phyloP scores from a whole-genome alignment of 768 basidiomycete genomes.

The Tylopilus felleus region DNA sequence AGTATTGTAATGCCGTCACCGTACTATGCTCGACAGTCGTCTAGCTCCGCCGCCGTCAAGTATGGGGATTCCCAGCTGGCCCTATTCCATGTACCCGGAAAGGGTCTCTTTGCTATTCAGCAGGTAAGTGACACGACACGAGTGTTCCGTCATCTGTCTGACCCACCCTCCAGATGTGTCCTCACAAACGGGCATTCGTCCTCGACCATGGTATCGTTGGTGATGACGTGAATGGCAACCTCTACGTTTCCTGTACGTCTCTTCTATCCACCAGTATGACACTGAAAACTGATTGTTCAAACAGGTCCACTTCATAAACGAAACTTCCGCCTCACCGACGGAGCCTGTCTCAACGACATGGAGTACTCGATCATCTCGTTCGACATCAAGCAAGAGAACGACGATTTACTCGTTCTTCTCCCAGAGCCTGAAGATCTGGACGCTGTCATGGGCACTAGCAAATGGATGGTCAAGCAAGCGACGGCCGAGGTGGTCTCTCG shows the following conservation, averaged over 20 bases:
- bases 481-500: slow-evolving; percentile 38
- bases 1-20: slow-evolving; percentile 12
- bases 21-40: neutral
- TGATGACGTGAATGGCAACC: slow-evolving; percentile 53
- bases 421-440: slow-evolving; percentile 53
- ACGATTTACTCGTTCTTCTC: slow-evolving; percentile 48
- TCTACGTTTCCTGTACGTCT: slow-evolving; percentile 47
- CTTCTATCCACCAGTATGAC: neutral
- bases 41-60: slow-evolving; percentile 48
- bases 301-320: slow-evolving; percentile 63
- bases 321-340: slow-evolving; percentile 55
- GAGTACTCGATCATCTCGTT: slow-evolving; percentile 62
- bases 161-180: slow-evolving; percentile 36
- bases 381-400: slow-evolving; percentile 46
- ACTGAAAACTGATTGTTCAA: neutral
- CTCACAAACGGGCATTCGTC: slow-evolving; percentile 60
- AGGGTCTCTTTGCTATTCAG: slow-evolving; percentile 63
- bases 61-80: slow-evolving; percentile 68
- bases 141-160: neutral
- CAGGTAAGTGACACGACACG: slow-evolving; percentile 43
- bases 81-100: slow-evolving; percentile 58
- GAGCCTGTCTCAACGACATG: slow-evolving; percentile 56
- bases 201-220: slow-evolving; percentile 69
- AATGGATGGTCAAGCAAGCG: slow-evolving; percentile 60
- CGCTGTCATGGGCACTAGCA: slow-evolving; percentile 56